Percentiles rank a stretch among this genome's conserved stretches.
These are phyloP conservation scores for Parachaetomium inaequale DNA, from an alignment of 495 filamentous ascomycete species.

Conservation along the genomic window DNA sequence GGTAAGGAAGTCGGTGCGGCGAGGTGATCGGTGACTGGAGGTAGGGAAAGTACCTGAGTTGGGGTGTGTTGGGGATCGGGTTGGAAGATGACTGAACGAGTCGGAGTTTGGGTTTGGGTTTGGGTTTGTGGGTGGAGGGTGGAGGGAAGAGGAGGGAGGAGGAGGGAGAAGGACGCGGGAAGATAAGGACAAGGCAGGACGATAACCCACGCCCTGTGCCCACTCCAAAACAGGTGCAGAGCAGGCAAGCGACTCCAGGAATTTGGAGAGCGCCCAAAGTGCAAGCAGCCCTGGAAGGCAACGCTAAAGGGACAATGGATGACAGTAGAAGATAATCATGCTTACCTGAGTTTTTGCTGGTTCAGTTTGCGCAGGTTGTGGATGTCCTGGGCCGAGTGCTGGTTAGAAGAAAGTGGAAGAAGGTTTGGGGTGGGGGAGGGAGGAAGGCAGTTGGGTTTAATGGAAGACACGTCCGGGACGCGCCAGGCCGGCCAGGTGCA, in stretches of 20 bases:
- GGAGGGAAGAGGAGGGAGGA: no score
- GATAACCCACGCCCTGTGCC: background rate
- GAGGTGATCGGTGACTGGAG: background rate
- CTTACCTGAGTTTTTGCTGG: slow-evolving; percentile 5
- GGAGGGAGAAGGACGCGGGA: background rate
- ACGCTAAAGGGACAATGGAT: background rate
- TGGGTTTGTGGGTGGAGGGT: background rate
- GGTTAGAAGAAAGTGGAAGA: background rate
- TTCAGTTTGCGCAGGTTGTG: background rate
- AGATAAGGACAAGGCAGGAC: background rate
- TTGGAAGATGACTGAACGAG: background rate
- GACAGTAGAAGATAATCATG: background rate
- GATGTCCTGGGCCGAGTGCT: background rate
- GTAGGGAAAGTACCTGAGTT: background rate
- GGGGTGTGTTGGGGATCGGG: background rate
- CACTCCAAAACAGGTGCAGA: background rate
- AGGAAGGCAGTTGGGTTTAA: background rate
- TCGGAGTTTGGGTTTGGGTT: background rate
- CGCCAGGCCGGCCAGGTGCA: background rate
- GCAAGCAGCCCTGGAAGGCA: background rate
- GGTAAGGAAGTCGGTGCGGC: background rate
- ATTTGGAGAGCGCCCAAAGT: background rate
- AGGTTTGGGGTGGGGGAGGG: background rate
- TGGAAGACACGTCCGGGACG: background rate
- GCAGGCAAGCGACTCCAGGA: background rate